phyloP scores from a whole-genome alignment of 176 grass and related monocot species.

The Metroxylon sagu region DNA sequence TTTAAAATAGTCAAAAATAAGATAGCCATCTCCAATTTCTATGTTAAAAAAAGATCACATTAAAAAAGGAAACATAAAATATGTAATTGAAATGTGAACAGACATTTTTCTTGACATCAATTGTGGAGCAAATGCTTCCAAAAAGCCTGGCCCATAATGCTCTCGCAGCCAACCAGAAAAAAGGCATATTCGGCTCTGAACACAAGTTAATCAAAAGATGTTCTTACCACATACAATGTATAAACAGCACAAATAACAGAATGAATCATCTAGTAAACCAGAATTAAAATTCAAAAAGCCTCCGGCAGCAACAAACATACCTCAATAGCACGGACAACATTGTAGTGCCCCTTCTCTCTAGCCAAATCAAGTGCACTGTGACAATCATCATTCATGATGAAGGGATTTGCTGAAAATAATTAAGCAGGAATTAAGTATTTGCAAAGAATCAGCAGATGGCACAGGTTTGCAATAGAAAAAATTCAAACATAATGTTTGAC shows the following conservation, averaged over 20 bases:
- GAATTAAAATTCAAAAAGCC: too few relatives aligned
- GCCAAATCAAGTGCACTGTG: constrained; percentile 87
- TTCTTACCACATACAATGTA: background rate
- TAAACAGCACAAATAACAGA: too few relatives aligned
- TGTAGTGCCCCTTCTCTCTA: constrained; percentile 83
- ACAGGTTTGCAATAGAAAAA: too few relatives aligned
- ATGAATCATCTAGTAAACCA: too few relatives aligned
- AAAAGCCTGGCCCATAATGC: constrained; percentile 78
- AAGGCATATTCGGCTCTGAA: constrained; percentile 61
- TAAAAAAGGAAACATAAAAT: too few relatives aligned
- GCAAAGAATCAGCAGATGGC: too few relatives aligned
- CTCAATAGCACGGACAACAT: constrained; percentile 91
- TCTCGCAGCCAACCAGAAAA: constrained; percentile 88
- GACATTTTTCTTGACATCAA: constrained; percentile 81
- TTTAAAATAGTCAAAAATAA: too few relatives aligned
- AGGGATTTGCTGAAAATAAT: constrained; percentile 62
- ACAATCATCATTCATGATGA: constrained; percentile 82
- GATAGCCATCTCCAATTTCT: too few relatives aligned
- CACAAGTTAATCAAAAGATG: background rate
- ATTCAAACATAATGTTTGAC: background rate
- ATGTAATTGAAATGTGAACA: background rate
- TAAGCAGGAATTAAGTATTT: background rate
- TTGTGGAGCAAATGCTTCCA: constrained; percentile 72
- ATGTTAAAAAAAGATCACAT: too few relatives aligned
- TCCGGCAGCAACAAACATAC: constrained; percentile 20